Conservation (phyloP, 2,329 filamentous ascomycete species). For the Cladosporium phlei region DNA sequence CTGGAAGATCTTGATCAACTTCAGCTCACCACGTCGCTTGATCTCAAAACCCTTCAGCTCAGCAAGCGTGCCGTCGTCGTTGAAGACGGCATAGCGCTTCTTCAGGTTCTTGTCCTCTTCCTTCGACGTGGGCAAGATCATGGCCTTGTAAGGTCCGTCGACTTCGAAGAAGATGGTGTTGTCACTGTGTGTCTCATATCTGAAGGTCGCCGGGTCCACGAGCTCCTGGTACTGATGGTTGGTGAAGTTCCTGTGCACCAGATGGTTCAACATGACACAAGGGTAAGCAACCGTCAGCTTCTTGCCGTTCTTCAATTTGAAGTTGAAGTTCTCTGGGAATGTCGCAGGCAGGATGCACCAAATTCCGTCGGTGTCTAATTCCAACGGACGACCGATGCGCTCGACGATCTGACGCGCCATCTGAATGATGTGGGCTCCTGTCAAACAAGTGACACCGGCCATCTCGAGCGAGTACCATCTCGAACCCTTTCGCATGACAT, state of each 20-base stretch:
- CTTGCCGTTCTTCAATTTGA: constrained; percentile 93
- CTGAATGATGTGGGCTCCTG: constrained; percentile 93
- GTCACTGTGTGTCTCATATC: constrained; percentile 94
- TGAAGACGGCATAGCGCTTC: constrained; percentile 98
- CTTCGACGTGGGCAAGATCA: constrained; percentile 95
- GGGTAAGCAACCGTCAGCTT: constrained; percentile 96
- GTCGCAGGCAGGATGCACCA: constrained; percentile 98
- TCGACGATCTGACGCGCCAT: constrained; percentile 92
- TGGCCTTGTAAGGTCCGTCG: constrained; percentile 93
- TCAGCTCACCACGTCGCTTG: constrained; percentile 93
- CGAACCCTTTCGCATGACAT: constrained; percentile 98
- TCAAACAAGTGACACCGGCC: constrained; percentile 96
- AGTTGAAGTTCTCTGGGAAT: constrained; percentile 93
- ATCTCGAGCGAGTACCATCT: constrained; percentile 99
- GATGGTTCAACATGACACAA: constrained; percentile 97
- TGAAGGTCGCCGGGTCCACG: constrained; percentile 70
- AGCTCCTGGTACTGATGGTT: constrained; percentile 97
- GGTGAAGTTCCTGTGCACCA: constrained; percentile 90
- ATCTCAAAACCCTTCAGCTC: constrained; percentile 97
- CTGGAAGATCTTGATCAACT: constrained; percentile 99
- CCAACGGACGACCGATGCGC: constrained; percentile 82
- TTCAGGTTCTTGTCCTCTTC: constrained; percentile 99
- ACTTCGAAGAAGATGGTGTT: constrained; percentile 99
- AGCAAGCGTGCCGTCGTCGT: constrained; percentile 90
- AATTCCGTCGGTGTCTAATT: constrained; percentile 97